Conservation (phyloP, 768 basidiomycete species). For the Serendipita sp. region DNA sequence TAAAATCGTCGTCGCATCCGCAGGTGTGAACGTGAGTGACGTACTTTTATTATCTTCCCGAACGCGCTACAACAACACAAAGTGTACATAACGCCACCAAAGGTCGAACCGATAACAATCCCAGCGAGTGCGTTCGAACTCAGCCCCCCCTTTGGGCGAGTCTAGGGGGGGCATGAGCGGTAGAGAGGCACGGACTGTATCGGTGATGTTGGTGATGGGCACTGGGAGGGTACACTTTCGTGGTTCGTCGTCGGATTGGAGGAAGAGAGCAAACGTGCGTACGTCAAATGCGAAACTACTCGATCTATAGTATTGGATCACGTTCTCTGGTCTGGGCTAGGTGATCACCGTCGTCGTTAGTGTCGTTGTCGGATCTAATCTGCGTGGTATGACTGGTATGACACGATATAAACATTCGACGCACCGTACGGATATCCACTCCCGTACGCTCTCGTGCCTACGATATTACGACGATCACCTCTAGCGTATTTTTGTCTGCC, state of each 20-base stretch:
- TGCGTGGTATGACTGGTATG: neutral
- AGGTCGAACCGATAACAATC: neutral
- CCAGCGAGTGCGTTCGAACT: neutral
- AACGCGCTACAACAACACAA: neutral
- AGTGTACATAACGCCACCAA: neutral
- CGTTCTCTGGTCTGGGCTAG: neutral
- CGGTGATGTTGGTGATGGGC: neutral
- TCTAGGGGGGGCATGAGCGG: neutral
- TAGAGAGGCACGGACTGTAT: neutral
- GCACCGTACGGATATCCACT: conserved; percentile 9
- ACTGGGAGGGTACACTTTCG: neutral
- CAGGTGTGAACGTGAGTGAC: too few relatives aligned
- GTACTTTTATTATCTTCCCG: neutral
- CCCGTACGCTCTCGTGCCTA: conserved; percentile 7
- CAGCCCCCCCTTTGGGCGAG: neutral
- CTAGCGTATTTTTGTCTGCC: conserved; percentile 3
- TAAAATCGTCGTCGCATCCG: too few relatives aligned
- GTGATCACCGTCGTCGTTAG: neutral
- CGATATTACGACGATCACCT: neutral
- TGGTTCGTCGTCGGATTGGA: neutral
- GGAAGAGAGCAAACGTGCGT: neutral
- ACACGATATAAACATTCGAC: neutral
- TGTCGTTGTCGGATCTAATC: neutral
- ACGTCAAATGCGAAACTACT: conserved; percentile 8
- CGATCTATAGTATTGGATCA: conserved; percentile 13